phyloP scores from a whole-genome alignment of 2,329 filamentous ascomycete genomes.

The Xylariaceae sp. region DNA sequence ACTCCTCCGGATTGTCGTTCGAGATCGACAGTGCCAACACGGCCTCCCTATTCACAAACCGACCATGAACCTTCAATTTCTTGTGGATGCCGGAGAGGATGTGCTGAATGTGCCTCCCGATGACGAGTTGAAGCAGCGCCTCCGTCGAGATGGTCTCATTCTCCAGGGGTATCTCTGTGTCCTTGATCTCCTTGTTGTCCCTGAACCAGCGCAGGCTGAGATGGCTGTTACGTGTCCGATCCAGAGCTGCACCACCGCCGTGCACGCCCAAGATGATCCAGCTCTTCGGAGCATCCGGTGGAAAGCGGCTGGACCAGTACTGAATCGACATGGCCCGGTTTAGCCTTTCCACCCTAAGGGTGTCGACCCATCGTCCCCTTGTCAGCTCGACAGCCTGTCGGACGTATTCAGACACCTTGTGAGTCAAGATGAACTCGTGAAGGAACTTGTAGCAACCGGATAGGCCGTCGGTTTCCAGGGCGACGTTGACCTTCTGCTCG shows the following conservation, averaged over 20 bases:
- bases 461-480: conserved; percentile 63
- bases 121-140: conserved; percentile 61
- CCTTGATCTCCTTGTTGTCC: conserved; percentile 66
- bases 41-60: conserved; percentile 55
- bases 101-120: conserved; percentile 66
- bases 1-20: conserved; percentile 55
- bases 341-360: conserved; percentile 68
- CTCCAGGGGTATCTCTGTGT: conserved; percentile 61
- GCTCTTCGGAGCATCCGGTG: conserved; percentile 58
- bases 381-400: conserved; percentile 68
- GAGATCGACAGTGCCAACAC: conserved; percentile 52
- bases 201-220: conserved; percentile 75
- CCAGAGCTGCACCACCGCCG: conserved; percentile 44
- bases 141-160: conserved; percentile 64
- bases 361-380: conserved; percentile 67
- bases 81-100: conserved; percentile 61
- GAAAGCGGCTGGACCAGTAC: conserved; percentile 70
- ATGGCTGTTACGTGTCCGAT: conserved; percentile 41
- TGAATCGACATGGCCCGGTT: conserved; percentile 80
- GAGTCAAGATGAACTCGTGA: conserved; percentile 80
- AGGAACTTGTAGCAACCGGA: conserved; percentile 76
- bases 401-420: conserved; percentile 78
- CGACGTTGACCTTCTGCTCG: conserved; percentile 64
- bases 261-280: conserved; percentile 86
- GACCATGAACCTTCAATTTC: conserved; percentile 49